Evolutionary conservation across 2,329 filamentous ascomycete species (phyloP), one percentile per base, ranked within the genome.

Genomic region (Cryphonectria naterciae): DNA sequence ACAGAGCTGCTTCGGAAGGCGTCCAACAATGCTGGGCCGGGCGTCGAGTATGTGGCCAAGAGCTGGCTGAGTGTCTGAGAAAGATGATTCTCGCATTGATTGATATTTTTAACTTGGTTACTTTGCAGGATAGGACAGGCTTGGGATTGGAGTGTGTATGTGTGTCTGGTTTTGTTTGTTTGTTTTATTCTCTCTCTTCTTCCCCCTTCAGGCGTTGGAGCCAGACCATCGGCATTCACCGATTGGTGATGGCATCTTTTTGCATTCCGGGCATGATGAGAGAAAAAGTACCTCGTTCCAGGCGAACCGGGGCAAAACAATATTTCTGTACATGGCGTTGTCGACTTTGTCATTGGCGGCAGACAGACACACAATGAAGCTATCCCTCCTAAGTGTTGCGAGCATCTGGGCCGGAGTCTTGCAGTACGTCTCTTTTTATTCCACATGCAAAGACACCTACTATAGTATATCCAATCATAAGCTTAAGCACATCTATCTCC

Each of bases 1-100:
- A 81, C 81, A 11, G 82, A 83, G 58, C 76, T 85, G 43, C 74
- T 86, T 8, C 79, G 76, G 61, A 83, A 82, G 70, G 81, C 81
- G 3, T 78, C 80, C 10, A 81, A 81, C 11, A 76, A 78, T 11
- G 78, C 80, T 19, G 80, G 78, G 1, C 78, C 81, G 70, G 77
- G 78, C 15, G 78, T 81, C 37, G 78, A 82, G 72, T 80, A 78
- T 74, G 78, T 80, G 13, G 82, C 81, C 19, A 77, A 81, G 71
- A 80, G 77, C 62, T 81, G 80, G 80, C 74, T 85, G 56, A 74
- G 74, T 35, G 77, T 79, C 54, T 77, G 75, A 77, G 19, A 17
- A 13, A 13, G 10, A 17, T 2, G 13, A 17, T 17, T 17, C 3
- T 43, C 41, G 15, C 15, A 43, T 6, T 3, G 41, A 43, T 6